phyloP scores from a whole-genome alignment of 2,329 filamentous ascomycete species.

The Verticillium isaacii region DNA sequence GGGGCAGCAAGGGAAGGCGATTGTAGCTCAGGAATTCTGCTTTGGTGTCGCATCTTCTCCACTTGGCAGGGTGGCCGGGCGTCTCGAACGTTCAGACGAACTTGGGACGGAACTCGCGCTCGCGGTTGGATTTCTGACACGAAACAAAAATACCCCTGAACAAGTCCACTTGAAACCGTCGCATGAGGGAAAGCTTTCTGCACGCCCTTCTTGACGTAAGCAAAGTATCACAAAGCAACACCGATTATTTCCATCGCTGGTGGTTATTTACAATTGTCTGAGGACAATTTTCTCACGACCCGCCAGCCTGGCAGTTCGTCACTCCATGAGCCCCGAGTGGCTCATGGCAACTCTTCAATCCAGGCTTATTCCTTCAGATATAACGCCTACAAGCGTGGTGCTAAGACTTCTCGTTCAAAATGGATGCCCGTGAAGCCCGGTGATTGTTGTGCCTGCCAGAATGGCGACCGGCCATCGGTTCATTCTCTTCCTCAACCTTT shows the following conservation, averaged over 20 bases:
- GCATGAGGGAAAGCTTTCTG: too few species aligned
- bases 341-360: neutral
- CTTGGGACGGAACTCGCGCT: neutral
- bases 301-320: too few species aligned
- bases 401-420: neutral
- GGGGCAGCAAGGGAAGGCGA: neutral
- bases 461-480: neutral
- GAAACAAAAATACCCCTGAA: neutral
- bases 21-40: neutral
- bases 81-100: neutral
- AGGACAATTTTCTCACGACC: too few species aligned
- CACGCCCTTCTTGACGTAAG: too few species aligned
- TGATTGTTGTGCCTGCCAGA: neutral
- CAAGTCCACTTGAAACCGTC: too few species aligned
- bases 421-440: neutral
- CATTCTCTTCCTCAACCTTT: neutral
- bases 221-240: too few species aligned
- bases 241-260: too few species aligned
- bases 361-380: neutral
- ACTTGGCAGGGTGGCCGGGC: neutral
- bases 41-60: neutral
- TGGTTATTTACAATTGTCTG: too few species aligned
- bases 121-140: neutral
- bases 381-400: neutral
- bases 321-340: too few species aligned